Percentiles rank a stretch among this genome's conserved stretches.
These are phyloP conservation scores for Amauroascus verrucosus DNA, from an alignment of 2,329 filamentous ascomycete species.

Conservation along the genomic window DNA sequence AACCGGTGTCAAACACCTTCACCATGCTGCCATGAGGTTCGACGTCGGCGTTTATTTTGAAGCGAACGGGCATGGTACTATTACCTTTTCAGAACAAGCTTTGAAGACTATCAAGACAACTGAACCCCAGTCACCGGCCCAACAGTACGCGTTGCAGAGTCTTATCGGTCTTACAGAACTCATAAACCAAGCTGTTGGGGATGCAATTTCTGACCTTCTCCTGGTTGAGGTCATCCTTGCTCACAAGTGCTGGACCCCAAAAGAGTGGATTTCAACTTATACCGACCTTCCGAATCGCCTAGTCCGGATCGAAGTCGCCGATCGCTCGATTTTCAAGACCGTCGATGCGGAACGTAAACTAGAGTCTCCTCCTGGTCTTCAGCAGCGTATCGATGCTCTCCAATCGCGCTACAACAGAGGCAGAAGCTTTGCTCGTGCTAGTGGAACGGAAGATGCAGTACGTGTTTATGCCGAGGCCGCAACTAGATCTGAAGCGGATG, in stretches of 20 bases:
- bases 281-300: conserved; percentile 88
- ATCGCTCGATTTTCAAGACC: conserved; percentile 82
- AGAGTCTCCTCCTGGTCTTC: conserved; percentile 64
- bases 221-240: conserved; percentile 93
- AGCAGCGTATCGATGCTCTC: conserved; percentile 74
- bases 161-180: conserved; percentile 75
- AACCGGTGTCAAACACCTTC: conserved; percentile 93
- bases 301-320: conserved; percentile 79
- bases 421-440: conserved; percentile 81
- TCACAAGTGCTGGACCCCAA: conserved; percentile 82
- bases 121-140: conserved; percentile 79
- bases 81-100: conserved; percentile 82
- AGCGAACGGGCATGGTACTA: conserved; percentile 93
- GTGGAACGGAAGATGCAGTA: conserved; percentile 91
- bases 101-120: conserved; percentile 66
- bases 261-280: conserved; percentile 89
- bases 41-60: conserved; percentile 98
- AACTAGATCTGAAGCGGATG: conserved; percentile 78
- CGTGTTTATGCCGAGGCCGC: conserved; percentile 93
- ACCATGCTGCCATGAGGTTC: conserved; percentile 90
- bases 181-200: conserved; percentile 96
- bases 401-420: conserved; percentile 88
- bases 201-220: conserved; percentile 90
- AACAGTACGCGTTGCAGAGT: conserved; percentile 78
- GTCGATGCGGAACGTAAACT: conserved; percentile 87